A percentile compares a stretch with the other conserved stretches of the same genome.
These are phyloP conservation scores for Apiospora phragmitis DNA, from an alignment of 2,329 filamentous ascomycete genomes.

Conservation along the genomic window DNA sequence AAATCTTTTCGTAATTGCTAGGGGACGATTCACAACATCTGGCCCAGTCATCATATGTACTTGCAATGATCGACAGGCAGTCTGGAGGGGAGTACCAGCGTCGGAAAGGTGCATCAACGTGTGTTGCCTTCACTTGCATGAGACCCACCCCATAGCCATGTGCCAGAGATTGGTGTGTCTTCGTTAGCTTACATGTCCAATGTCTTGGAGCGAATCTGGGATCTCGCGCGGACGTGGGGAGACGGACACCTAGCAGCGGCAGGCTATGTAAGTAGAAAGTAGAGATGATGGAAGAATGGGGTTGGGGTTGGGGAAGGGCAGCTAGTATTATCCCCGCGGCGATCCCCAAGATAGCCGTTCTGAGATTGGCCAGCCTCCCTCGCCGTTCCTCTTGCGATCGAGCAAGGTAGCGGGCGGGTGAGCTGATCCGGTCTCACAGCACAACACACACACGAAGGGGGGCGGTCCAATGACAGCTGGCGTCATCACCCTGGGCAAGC, in stretches of 20 bases:
- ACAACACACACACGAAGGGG: not conserved
- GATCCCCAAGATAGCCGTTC: not conserved
- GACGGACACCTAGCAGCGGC: not conserved
- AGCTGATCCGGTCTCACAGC: not conserved
- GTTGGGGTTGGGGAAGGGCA: not conserved
- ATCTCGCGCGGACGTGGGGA: not conserved
- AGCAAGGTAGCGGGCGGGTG: not conserved
- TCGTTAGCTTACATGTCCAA: not conserved
- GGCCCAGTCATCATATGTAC: not conserved
- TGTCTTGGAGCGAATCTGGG: slow-evolving; percentile 6
- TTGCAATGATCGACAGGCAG: not conserved
- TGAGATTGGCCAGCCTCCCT: not conserved
- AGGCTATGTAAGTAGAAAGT: not conserved
- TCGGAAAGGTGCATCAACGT: not conserved
- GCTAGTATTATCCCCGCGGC: not conserved
- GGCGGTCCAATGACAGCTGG: slow-evolving; percentile 2
- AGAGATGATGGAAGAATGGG: not conserved
- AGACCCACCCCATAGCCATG: not conserved
- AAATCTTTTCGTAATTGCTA: not conserved
- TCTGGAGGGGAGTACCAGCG: not conserved
- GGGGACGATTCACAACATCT: not conserved
- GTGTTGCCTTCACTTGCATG: not conserved
- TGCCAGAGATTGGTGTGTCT: not conserved
- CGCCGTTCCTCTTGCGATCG: not conserved
- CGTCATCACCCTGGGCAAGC: not conserved